Percentiles rank a stretch among this genome's conserved stretches.
Conservation (phyloP, 768 basidiomycete genomes). For the Auricularia cornea region DNA sequence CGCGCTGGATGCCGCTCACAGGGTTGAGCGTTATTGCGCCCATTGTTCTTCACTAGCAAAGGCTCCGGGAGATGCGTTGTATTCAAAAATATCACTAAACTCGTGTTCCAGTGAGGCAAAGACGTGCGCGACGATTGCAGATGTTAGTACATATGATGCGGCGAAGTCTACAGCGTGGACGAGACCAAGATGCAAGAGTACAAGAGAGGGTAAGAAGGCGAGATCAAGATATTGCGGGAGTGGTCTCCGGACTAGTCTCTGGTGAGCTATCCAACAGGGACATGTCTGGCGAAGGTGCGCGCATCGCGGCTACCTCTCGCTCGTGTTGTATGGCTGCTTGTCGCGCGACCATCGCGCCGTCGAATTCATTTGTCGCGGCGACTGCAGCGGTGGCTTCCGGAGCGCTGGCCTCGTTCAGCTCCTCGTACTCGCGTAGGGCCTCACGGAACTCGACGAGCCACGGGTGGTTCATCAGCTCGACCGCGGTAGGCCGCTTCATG, state of each 20-base stretch:
- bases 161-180: not conserved
- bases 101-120: not conserved
- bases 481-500: conserved; percentile 70
- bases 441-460: conserved; percentile 86
- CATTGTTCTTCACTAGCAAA: conserved; percentile 1
- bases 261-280: conserved; percentile 5
- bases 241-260: conserved; percentile 32
- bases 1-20: not conserved
- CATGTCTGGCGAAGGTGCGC: conserved; percentile 37
- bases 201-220: not conserved
- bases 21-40: not conserved
- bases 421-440: conserved; percentile 58
- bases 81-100: not conserved
- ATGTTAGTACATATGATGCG: not conserved
- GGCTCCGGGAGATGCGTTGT: not conserved
- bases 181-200: not conserved
- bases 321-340: conserved; percentile 50
- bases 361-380: conserved; percentile 41
- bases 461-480: conserved; percentile 75
- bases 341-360: conserved; percentile 43
- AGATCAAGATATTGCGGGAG: conserved; percentile 9
- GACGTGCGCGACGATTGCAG: not conserved
- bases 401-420: conserved; percentile 39
- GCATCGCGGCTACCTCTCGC: conserved; percentile 51
- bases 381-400: conserved; percentile 38